Base-by-base conservation (phyloP, 148 eudicot genomes). In the Chenopodium berlandieri region DNA sequence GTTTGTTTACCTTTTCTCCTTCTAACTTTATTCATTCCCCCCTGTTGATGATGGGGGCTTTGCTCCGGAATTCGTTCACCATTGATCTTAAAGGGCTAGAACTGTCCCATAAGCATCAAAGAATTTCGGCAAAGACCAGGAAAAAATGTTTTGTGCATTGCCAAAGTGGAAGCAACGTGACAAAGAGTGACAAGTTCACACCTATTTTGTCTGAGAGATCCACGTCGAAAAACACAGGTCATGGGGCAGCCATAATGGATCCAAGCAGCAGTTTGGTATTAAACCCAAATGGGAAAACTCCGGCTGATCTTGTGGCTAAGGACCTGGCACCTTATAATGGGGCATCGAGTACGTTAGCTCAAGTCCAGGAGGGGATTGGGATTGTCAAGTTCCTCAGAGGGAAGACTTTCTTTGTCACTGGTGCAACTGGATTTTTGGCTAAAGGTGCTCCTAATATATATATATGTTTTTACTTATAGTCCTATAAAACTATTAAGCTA, bases 391-490 rank as follows among this genome's bases (percentile, higher is more conserved):
- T 91, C 80, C 91, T 96, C 6, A 81, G 84, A 69, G 99, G 95
- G 47, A 96, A 96, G 80, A 58, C 84, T 40, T 90, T 94, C 74
- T 89, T 96, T 75, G 79, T 96, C 70, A 96, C 99, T 67, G 99
- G 99, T 75, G 95, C 93, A 80, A 96, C 99, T 77, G 99, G 99
- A 2, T 96, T 96, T 81, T 74, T 96, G 75, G 99, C 97, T 60
- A 96, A 96, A 94, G 99, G 99, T 94, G 79, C 63, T 71, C 75
- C n/a, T 70, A 32, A 27, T 48, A 60, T 12, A 11, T 6, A 31
- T 31, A 31, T 31, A 31, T 31, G 32, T 31, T 31, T 40, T 25
- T 74, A 58, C 71, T 74, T 7, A 50, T 75, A 63, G 50, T 30
- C 73, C 73, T 23, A 37, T 2, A 1, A 69, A 71, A 6, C 4